phyloP scores from a whole-genome alignment of 768 basidiomycete species.

The Hericium rajendrae region DNA sequence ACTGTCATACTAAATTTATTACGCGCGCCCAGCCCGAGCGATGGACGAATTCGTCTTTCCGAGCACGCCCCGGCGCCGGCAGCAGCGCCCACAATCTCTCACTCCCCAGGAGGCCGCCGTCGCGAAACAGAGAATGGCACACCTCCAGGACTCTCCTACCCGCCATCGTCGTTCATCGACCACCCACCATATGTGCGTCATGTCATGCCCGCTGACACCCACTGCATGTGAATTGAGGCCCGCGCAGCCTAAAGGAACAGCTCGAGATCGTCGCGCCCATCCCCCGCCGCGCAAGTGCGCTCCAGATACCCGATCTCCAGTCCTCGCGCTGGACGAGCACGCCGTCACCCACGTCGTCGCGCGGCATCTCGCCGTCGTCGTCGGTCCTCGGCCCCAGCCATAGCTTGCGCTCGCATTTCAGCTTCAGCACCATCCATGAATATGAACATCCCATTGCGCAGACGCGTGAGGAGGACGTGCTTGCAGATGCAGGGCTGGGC shows the following conservation, averaged over 20 bases:
- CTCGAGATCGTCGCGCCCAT: constrained; percentile 52
- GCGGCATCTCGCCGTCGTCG: constrained; percentile 36
- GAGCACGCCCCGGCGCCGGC: neutral
- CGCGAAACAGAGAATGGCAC: neutral
- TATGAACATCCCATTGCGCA: constrained; percentile 17
- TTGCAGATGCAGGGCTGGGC: constrained; percentile 33
- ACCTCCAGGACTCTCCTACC: neutral
- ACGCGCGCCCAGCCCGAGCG: too few species aligned
- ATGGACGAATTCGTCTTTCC: too few species aligned
- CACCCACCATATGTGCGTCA: constrained; percentile 5
- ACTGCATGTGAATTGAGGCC: neutral
- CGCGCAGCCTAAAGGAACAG: constrained; percentile 14
- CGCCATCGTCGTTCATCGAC: constrained; percentile 3
- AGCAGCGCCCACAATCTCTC: neutral
- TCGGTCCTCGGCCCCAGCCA: constrained; percentile 26
- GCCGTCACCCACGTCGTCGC: constrained; percentile 28
- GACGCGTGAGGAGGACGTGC: constrained; percentile 11
- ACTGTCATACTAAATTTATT: too few species aligned
- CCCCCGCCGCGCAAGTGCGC: constrained; percentile 49
- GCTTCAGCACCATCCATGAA: constrained; percentile 37
- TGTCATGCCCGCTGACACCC: neutral
- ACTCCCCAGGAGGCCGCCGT: neutral
- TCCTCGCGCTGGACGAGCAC: constrained; percentile 16
- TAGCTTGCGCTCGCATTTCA: constrained; percentile 17
- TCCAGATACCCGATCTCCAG: constrained; percentile 49